Conservation (phyloP, 208 protist species). For the Endotrypanum monterogeii region DNA sequence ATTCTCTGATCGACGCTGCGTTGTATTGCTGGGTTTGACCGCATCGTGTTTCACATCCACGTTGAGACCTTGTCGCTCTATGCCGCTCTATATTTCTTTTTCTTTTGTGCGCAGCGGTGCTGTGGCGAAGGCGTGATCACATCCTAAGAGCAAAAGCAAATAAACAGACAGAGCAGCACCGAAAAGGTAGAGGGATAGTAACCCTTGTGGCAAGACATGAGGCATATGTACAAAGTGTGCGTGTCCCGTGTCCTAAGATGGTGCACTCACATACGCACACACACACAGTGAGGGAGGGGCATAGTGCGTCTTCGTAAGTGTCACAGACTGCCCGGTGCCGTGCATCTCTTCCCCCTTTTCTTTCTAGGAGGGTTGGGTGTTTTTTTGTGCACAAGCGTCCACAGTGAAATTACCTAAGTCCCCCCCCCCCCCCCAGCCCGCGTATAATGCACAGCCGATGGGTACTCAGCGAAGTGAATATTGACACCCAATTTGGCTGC, state of each 20-base stretch:
- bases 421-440: too few species aligned
- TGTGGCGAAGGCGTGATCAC: neutral
- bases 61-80: neutral
- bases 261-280: neutral
- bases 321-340: too few species aligned
- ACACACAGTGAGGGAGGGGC: neutral
- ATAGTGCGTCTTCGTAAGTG: too few species aligned
- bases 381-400: neutral
- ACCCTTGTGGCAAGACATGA: neutral
- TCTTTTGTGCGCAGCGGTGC: neutral
- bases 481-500: neutral
- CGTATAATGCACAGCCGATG: neutral
- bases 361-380: neutral
- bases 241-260: neutral
- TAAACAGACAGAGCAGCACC: neutral
- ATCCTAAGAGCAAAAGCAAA: neutral
- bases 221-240: neutral
- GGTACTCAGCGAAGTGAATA: neutral
- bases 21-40: neutral
- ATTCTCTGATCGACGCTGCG: neutral
- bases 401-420: too few species aligned
- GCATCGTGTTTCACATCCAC: neutral
- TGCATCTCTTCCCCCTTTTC: too few species aligned
- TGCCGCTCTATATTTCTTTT: neutral
- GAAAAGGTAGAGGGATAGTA: neutral